A percentile compares a stretch with the other conserved stretches of the same genome.
Conservation (phyloP, 2,329 filamentous ascomycete species). For the Dothistroma pini region DNA sequence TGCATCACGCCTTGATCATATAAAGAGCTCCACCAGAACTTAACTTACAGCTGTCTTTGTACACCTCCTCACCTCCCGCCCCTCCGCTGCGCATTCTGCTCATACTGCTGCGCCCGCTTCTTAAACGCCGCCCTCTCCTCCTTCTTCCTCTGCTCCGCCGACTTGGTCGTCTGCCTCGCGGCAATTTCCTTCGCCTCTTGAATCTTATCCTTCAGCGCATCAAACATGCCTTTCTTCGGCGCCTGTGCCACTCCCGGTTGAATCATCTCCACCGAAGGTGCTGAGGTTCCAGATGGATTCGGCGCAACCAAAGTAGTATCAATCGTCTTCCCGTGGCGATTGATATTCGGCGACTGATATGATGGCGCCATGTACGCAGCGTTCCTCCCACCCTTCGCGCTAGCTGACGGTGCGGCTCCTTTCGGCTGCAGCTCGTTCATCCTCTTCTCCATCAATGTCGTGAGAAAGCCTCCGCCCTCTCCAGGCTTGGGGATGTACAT, state of each 20-base stretch:
- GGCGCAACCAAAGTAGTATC: slow-evolving; percentile 16
- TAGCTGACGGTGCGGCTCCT: slow-evolving; percentile 1
- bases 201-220: slow-evolving; percentile 3
- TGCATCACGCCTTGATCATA: too few species aligned
- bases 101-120: slow-evolving; percentile 30
- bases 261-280: slow-evolving; percentile 17
- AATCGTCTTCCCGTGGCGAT: slow-evolving; percentile 13
- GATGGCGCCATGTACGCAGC: slow-evolving; percentile 19
- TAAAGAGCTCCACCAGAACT: neutral
- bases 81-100: slow-evolving; percentile 20
- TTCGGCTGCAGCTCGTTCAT: slow-evolving; percentile 2
- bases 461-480: slow-evolving; percentile 3
- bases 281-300: neutral
- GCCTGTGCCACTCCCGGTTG: slow-evolving; percentile 10
- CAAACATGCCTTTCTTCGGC: slow-evolving; percentile 12
- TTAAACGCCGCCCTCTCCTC: slow-evolving; percentile 21
- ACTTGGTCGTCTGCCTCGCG: neutral
- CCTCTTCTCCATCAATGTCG: slow-evolving; percentile 9
- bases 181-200: neutral
- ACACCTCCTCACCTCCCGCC: slow-evolving; percentile 3
- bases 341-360: slow-evolving; percentile 21
- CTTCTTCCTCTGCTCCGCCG: slow-evolving; percentile 11
- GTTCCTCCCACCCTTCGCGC: slow-evolving; percentile 14
- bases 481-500: slow-evolving; percentile 27
- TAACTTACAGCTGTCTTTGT: neutral